A percentile compares a stretch with the other conserved stretches of the same genome.
These are phyloP conservation scores for Carpinus viminea DNA, from an alignment of 306 rosid species.

Conservation along the genomic window DNA sequence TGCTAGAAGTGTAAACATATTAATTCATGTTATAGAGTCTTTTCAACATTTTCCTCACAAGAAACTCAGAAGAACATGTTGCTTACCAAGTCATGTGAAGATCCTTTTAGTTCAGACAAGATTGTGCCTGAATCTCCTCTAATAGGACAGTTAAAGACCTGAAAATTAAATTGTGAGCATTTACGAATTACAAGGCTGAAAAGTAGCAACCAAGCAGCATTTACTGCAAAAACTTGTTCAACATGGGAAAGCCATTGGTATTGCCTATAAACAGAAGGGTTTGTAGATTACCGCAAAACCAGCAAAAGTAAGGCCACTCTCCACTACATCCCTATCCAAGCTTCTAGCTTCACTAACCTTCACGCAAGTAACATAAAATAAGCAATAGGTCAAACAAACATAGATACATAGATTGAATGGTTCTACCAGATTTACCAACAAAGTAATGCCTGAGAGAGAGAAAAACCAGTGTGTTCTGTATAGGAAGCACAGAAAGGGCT, in stretches of 20 bases:
- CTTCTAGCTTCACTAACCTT: constrained; percentile 99
- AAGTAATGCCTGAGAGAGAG: neutral
- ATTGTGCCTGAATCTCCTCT: constrained; percentile 85
- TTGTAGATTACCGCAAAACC: constrained; percentile 84
- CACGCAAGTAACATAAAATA: constrained; percentile 36
- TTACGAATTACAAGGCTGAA: constrained; percentile 24
- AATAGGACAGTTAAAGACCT: constrained; percentile 98
- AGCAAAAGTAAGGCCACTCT: constrained; percentile 80
- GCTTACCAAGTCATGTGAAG: constrained; percentile 97
- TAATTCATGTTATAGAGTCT: neutral
- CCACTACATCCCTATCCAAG: constrained; percentile 96
- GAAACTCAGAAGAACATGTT: neutral
- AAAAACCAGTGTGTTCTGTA: neutral
- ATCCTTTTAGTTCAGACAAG: constrained; percentile 76
- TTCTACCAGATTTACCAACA: neutral
- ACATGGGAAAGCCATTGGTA: neutral
- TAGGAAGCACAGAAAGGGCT: neutral
- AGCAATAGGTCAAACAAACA: constrained; percentile 25
- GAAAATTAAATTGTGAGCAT: constrained; percentile 36
- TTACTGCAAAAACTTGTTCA: neutral
- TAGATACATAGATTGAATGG: neutral
- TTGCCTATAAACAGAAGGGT: constrained; percentile 12
- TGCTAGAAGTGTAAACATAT: neutral
- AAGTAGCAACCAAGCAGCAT: constrained; percentile 11
- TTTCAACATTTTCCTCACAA: constrained; percentile 10